Evolutionary conservation across 1,284 basidiomycete species (phyloP), one percentile per base, ranked within the genome.

Genomic region (Phlebopus sp.): DNA sequence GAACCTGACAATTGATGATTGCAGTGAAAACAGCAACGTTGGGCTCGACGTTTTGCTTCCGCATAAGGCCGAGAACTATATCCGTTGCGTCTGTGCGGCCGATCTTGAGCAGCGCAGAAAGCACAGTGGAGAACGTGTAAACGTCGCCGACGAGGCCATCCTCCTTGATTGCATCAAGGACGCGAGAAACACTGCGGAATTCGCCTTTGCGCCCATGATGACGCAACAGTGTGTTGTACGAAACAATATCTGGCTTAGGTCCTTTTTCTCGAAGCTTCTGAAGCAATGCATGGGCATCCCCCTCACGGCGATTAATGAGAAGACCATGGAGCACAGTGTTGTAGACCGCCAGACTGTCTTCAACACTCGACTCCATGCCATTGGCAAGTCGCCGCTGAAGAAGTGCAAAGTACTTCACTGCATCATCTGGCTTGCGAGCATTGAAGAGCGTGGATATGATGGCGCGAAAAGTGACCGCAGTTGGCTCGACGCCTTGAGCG

Each of bases 101-200:
- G 6, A 79, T 77, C 54, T 80, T 81, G 29, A 88, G 75, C 47
- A 93, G 63, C 1, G 86, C 85, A 19, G 84, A 79, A 10, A 93
- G 79, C 23, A 94, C 75, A 3, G 83, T 89, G 2, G 90, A 89
- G 64, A 84, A 94, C 0, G 86, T 92, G 65, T 85, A 81, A 4
- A 85, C 79, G 59, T 94, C 90, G 7, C 88, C 88, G 9, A 65
- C 57, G 29, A 92, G 59, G 0, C 74, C 74, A 2, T 68, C 70
- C 3, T 70, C 66, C 17, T 74, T 69, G 68, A 92, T 79, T 37
- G 69, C 68, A 49, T 79, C 75, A 18, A 94, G 67, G 17, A 79
- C 63, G 15, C 59, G 51, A 13, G 81, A 80, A 52, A 93, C 63
- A 5, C 68, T 66, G 48, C 76, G 75, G 57, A 90, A 74, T 58